Percentiles rank a stretch among this genome's conserved stretches.
Conservation (phyloP, 805 yeast genomes). For the Lachancea thermotolerans region DNA sequence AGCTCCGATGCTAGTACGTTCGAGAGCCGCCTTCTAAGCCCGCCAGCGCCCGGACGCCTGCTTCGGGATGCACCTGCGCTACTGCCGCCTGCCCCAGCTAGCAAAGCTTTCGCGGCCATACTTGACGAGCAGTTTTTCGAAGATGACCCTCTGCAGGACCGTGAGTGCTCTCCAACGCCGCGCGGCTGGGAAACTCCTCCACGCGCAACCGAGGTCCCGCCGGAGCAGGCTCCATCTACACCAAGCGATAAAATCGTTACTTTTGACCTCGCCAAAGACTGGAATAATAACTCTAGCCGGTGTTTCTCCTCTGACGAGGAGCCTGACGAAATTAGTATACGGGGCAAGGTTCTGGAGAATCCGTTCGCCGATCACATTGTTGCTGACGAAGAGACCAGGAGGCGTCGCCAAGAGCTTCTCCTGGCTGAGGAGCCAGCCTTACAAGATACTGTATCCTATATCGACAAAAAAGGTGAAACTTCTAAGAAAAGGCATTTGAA, state of each 20-base stretch:
- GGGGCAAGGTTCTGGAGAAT: slow-evolving; percentile 21
- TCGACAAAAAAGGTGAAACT: slow-evolving; percentile 32
- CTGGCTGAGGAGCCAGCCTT: slow-evolving; percentile 18
- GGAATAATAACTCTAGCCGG: slow-evolving; percentile 27
- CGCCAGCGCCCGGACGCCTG: background rate
- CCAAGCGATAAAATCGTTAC: slow-evolving; percentile 34
- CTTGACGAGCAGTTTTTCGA: background rate
- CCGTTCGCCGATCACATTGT: slow-evolving; percentile 15
- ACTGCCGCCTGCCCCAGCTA: background rate
- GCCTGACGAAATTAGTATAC: slow-evolving; percentile 11
- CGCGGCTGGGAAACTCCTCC: background rate
- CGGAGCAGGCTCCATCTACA: slow-evolving; percentile 27
- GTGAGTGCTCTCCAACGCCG: too few relatives aligned
- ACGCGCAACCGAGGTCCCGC: slow-evolving; percentile 8
- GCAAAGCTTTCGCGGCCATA: background rate
- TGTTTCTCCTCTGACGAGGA: slow-evolving; percentile 16
- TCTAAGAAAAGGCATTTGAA: slow-evolving; percentile 21
- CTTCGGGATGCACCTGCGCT: background rate
- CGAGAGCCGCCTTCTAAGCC: background rate
- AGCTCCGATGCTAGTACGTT: background rate
- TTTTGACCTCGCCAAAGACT: slow-evolving; percentile 27
- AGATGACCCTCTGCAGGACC: background rate
- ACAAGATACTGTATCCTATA: slow-evolving; percentile 24
- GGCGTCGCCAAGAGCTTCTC: slow-evolving; percentile 12
- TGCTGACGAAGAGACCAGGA: slow-evolving; percentile 12